A percentile compares a stretch with the other conserved stretches of the same genome.
Conservation (phyloP, 192 early-diverging fungal species). For the Bifiguratus adelaidae region DNA sequence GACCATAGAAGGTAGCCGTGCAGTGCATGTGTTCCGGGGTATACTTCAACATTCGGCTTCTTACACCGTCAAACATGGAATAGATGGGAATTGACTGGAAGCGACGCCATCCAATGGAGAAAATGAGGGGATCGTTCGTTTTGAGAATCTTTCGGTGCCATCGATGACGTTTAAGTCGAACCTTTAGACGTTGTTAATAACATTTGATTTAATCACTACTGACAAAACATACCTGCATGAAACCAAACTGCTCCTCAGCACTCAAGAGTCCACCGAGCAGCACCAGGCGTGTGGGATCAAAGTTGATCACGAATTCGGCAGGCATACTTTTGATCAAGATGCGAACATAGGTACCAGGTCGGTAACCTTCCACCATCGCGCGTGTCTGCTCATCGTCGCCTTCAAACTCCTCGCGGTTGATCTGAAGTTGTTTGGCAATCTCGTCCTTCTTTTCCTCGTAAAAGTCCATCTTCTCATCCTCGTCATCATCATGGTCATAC, state of each 20-base stretch:
- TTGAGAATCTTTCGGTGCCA: conserved; percentile 96
- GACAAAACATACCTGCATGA: conserved; percentile 62
- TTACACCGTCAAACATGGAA: conserved; percentile 82
- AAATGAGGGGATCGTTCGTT: conserved; percentile 94
- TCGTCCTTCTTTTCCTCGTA: conserved; percentile 87
- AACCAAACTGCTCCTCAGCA: conserved; percentile 88
- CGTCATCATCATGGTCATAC: conserved; percentile 68
- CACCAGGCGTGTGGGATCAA: conserved; percentile 85
- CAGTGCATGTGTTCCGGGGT: conserved; percentile 99
- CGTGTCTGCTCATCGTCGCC: conserved; percentile 62
- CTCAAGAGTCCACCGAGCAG: conserved; percentile 83
- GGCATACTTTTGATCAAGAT: conserved; percentile 86
- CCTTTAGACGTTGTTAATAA: conserved; percentile 17
- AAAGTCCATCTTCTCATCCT: conserved; percentile 53
- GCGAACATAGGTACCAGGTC: conserved; percentile 90
- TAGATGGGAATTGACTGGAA: conserved; percentile 96
- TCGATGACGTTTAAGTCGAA: conserved; percentile 95
- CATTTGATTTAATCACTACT: not conserved
- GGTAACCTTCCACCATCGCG: conserved; percentile 83
- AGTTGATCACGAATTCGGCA: conserved; percentile 88
- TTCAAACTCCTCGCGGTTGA: conserved; percentile 84
- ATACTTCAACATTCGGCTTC: conserved; percentile 98
- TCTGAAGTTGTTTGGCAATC: conserved; percentile 70
- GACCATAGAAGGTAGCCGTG: conserved; percentile 89
- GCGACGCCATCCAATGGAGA: conserved; percentile 96